Base-by-base conservation (phyloP, 805 yeast species). In the Wickerhamomyces strasburgensis region DNA sequence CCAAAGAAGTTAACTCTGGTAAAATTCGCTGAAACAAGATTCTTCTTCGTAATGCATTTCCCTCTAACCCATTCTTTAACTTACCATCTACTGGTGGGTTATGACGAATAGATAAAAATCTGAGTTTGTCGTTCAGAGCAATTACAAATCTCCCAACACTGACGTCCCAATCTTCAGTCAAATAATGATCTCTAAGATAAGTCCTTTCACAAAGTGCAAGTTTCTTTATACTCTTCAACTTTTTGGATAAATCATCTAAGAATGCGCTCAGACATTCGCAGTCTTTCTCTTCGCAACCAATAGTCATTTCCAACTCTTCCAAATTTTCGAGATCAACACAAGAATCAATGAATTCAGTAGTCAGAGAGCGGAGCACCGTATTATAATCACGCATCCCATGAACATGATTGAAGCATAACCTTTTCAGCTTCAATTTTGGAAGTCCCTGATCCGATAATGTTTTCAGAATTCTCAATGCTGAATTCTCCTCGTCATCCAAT, bases 51-150 rank as follows among this genome's bases (percentile, higher is more conserved):
- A 72, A 52, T 47, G 76, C 81, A 47, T 84, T 83, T 0, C 94
- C 94, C 50, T 83, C 90, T 28, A 78, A 72, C 2, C 86, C 85
- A 54, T 81, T 84, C 14, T 57, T 62, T 11, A 78, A 68, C 25
- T 67, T 63, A 0, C 83, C 85, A 50, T 73, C 74, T 3, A 55
- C 26, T 3, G 85, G 84, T 4, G 82, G 73, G 19, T 64, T 64
- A 54, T 82, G 88, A 14, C 69, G 63, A n/a, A 83, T 64, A 8
- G 72, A 61, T 14, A 83, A 55, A 32, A 56, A 66, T 19, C 55
- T 57, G 26, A 79, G 42, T 3, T 54, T 54, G 10, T 57, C 37
- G 11, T 56, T 38, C 3, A 72, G 31, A 7, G 52, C 46, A 6
- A 61, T 37, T 5, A 75, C 43, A 33, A 76, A 65, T 21, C 65